These are phyloP conservation scores for Neurospora terricola DNA, from an alignment of 495 filamentous ascomycete species.

Conservation along the genomic window DNA sequence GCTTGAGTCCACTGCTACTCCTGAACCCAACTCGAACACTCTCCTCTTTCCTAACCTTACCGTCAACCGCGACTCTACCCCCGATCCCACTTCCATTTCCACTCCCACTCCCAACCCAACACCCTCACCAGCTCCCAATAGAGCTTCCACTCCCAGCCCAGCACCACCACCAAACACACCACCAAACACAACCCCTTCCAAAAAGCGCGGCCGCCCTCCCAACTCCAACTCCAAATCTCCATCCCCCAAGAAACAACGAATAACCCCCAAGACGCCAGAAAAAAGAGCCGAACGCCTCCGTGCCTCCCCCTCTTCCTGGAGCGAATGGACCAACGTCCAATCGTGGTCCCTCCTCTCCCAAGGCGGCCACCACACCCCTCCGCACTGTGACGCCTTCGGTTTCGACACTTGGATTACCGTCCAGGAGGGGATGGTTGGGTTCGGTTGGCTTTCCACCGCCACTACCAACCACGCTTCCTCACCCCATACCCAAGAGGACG, in stretches of 20 bases:
- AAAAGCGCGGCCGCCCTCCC: background rate
- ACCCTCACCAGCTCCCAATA: background rate
- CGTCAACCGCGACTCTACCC: background rate
- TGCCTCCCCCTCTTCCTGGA: background rate
- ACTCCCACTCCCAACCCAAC: background rate
- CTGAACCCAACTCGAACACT: background rate
- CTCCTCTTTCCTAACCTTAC: background rate
- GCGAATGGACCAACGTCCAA: background rate
- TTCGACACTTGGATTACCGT: background rate
- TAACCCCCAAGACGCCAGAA: background rate
- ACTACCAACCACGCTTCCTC: too few species aligned
- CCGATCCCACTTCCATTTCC: background rate
- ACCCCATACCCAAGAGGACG: too few species aligned
- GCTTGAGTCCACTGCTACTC: background rate
- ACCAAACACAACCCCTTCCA: background rate
- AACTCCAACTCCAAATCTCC: background rate
- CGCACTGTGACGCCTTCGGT: background rate
- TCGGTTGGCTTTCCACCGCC: background rate
- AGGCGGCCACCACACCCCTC: background rate
- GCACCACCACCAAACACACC: background rate
- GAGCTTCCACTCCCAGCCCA: background rate
- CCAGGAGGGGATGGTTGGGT: background rate
- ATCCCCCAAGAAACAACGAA: background rate
- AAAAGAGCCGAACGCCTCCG: background rate
- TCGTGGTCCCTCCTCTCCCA: background rate